Conservation (phyloP, 257 asterid species). For the Lycium ferocissimum region DNA sequence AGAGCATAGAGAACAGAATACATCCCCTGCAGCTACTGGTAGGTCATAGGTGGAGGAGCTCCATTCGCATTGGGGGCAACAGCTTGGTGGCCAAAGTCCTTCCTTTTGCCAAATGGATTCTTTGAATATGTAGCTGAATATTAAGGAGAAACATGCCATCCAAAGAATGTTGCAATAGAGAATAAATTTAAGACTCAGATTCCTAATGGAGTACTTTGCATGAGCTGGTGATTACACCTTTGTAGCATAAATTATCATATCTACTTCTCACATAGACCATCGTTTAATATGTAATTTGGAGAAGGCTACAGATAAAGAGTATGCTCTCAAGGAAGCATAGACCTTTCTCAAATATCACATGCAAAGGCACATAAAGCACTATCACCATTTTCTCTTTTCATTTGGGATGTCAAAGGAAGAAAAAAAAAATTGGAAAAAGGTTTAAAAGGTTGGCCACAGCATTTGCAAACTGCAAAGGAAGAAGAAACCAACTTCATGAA, state of each 20-base stretch:
- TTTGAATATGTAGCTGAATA: constrained; percentile 84
- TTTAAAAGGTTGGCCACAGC: neutral
- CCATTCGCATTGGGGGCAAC: constrained; percentile 64
- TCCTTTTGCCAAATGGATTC: constrained; percentile 96
- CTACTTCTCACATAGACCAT: neutral
- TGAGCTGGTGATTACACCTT: neutral
- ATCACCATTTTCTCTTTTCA: constrained; percentile 20
- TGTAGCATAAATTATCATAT: neutral
- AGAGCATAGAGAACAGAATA: constrained; percentile 74
- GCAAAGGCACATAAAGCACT: constrained; percentile 8
- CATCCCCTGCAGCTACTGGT: constrained; percentile 92
- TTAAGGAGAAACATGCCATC: constrained; percentile 59
- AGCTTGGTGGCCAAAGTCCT: constrained; percentile 60
- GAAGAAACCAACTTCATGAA: neutral
- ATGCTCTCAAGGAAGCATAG: neutral
- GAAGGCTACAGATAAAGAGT: neutral
- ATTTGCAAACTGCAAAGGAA: neutral
- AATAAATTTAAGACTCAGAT: neutral
- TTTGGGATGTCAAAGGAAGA: constrained; percentile 14
- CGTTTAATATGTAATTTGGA: neutral
- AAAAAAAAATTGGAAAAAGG: neutral
- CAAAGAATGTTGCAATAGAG: neutral
- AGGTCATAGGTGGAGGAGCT: constrained; percentile 64
- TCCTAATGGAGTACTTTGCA: neutral
- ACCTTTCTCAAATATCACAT: constrained; percentile 19